phyloP scores from a whole-genome alignment of 106 monocot species.

The Agapanthus africanus region DNA sequence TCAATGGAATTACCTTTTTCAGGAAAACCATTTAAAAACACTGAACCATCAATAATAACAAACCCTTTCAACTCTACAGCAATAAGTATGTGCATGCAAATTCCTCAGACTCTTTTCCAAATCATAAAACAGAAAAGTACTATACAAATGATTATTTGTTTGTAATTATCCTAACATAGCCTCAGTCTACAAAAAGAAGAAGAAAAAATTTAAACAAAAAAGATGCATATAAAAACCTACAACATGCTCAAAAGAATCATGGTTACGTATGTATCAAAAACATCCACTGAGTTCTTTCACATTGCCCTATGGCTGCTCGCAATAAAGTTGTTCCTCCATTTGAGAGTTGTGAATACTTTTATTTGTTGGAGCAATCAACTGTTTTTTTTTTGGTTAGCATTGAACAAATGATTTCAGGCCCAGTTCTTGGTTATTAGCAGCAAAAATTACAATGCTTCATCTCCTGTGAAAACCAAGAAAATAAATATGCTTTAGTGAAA shows the following conservation, averaged over 20 bases:
- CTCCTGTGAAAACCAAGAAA: not conserved
- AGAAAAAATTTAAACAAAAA: not conserved
- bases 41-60: conserved; percentile 1
- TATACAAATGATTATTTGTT: conserved; percentile 7
- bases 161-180: conserved; percentile 9
- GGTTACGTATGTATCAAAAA: not conserved
- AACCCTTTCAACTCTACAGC: not conserved
- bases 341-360: not conserved
- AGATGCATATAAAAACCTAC: conserved; percentile 5
- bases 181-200: not conserved
- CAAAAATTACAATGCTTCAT: not conserved
- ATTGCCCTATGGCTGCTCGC: not conserved
- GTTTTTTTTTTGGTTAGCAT: not conserved
- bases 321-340: not conserved
- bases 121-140: not conserved
- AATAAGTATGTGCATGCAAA: not conserved
- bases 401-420: not conserved
- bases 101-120: not conserved
- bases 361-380: not conserved
- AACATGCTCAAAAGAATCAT: conserved; percentile 12
- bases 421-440: conserved; percentile 1
- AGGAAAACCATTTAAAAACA: not conserved
- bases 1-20: not conserved
- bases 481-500: no score
- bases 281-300: not conserved